These are phyloP conservation scores for Aureobasidium namibiae DNA, from an alignment of 2,329 filamentous ascomycete genomes.

Conservation along the genomic window DNA sequence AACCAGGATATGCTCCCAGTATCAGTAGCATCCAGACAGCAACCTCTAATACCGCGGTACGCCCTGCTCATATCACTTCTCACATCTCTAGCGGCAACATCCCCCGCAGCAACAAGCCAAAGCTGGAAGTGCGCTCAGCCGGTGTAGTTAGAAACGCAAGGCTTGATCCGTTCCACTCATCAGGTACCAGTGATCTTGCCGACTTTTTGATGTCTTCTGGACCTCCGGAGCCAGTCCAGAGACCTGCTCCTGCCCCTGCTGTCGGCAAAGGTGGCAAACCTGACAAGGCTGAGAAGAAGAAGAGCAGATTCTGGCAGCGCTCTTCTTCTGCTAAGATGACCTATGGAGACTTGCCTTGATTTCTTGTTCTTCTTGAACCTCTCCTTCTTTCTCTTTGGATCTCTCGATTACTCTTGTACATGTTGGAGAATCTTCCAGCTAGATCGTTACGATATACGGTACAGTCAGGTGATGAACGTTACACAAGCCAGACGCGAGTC, in stretches of 20 bases:
- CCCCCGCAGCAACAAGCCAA: conserved; percentile 15
- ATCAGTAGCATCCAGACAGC: conserved; percentile 13
- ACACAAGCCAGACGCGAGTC: not conserved
- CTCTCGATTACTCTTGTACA: not conserved
- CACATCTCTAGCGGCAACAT: conserved; percentile 10
- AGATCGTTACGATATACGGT: not conserved
- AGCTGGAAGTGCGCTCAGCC: conserved; percentile 13
- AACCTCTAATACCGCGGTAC: conserved; percentile 19
- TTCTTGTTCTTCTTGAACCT: not conserved
- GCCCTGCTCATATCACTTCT: conserved; percentile 11
- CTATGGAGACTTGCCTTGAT: conserved; percentile 20
- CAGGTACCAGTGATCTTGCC: conserved; percentile 32
- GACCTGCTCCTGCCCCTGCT: conserved; percentile 15
- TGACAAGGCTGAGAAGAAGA: conserved; percentile 21
- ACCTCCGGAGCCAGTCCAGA: conserved; percentile 21
- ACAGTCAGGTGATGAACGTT: not conserved
- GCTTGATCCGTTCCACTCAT: conserved; percentile 20
- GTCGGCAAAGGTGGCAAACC: not conserved
- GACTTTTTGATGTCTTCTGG: conserved; percentile 36
- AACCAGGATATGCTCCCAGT: conserved; percentile 12
- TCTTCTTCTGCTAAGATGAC: conserved; percentile 13
- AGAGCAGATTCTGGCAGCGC: conserved; percentile 17
- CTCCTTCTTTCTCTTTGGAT: not conserved
- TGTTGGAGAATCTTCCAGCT: not conserved
- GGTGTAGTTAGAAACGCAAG: conserved; percentile 21